Base-by-base conservation (phyloP, 441 rosid species). In the Erysimum pusillum region DNA sequence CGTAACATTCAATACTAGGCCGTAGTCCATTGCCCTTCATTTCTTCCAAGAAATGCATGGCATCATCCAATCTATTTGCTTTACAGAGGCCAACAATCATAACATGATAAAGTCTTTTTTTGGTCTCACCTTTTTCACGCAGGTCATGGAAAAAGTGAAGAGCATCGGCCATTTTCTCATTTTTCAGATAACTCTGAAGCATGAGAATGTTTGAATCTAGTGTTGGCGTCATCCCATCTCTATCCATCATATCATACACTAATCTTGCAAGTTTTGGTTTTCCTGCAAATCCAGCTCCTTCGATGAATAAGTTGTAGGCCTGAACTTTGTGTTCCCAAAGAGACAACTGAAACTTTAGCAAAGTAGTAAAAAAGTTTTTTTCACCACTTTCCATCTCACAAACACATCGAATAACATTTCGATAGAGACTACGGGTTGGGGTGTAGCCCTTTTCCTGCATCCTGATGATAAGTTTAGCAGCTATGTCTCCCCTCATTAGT, bases 361-460 rank as follows among this genome's bases (percentile, higher is more conserved):
- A 78, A 18, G 77, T 56, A 32, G 74, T 48, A 36, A 84, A 79
- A 73, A 86, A 68, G 38, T 60, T 87, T 14, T 39, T 68, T 56
- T 79, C 85, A 10, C 85, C 80, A 79, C 82, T 79, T 79, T 87
- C 91, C 88, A 82, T 82, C n/a, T 56, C 12, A 49, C 83, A 86
- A 3, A 93, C 77, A 83, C 85, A 67, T 45, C 71, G 49, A 44
- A 90, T 85, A 46, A 96, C 97, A 48, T 79, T 63, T 77, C 91
- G 89, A 73, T 76, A 85, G 67, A 85, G 63, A 48, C 12, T 20
- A 35, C 73, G 63, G 51, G 42, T 45, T 25, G 91, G 86, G 14
- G 9, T 56, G 75, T 86, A 82, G 65, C 92, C 97, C 73, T 84
- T 90, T 38, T 87, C 85, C 76, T 88, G 97, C 98, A 93, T 91